Percentiles rank a stretch among this genome's conserved stretches.
Evolutionary conservation across 163 green algal genomes (phyloP).

Genomic region (Trebouxia gelatinosa): DNA sequence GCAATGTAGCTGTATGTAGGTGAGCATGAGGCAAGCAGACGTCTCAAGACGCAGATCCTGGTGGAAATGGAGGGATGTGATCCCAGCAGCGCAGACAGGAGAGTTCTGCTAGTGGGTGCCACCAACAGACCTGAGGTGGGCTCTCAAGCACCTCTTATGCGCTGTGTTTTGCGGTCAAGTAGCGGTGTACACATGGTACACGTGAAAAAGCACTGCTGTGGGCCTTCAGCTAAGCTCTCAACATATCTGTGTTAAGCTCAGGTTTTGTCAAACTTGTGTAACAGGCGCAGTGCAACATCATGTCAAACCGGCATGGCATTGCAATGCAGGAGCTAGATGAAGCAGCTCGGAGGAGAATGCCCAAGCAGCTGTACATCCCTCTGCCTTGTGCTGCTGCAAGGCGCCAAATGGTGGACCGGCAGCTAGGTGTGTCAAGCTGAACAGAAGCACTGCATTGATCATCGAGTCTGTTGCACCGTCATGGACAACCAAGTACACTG

Average conservation of each 20-base stretch:
- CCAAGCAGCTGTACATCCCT: conserved; percentile 98
- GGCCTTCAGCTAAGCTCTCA: too few species aligned
- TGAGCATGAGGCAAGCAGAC: conserved; percentile 91
- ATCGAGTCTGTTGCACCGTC: too few species aligned
- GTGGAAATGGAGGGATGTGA: conserved; percentile 93
- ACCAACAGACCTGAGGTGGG: conserved; percentile 95
- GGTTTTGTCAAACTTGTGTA: too few species aligned
- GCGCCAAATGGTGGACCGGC: conserved; percentile 61
- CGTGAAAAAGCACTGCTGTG: too few species aligned
- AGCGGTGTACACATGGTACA: too few species aligned
- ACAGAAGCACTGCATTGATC: neutral
- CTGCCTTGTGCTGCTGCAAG: conserved; percentile 80
- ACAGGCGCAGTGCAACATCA: too few species aligned
- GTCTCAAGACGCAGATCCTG: conserved; percentile 97
- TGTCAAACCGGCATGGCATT: too few species aligned
- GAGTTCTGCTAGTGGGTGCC: conserved; percentile 90
- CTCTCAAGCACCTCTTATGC: conserved; percentile 95
- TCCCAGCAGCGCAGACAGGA: conserved; percentile 48
- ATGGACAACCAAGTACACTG: too few species aligned
- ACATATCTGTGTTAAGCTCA: too few species aligned
- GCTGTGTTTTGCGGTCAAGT: conserved; percentile 74
- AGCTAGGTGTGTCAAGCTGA: conserved; percentile 37
- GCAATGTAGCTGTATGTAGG: too few species aligned
- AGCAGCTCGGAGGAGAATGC: conserved; percentile 90
- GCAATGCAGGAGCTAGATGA: conserved; percentile 93